Conservation (phyloP, 768 basidiomycete species). For the Lyophyllum semitale region DNA sequence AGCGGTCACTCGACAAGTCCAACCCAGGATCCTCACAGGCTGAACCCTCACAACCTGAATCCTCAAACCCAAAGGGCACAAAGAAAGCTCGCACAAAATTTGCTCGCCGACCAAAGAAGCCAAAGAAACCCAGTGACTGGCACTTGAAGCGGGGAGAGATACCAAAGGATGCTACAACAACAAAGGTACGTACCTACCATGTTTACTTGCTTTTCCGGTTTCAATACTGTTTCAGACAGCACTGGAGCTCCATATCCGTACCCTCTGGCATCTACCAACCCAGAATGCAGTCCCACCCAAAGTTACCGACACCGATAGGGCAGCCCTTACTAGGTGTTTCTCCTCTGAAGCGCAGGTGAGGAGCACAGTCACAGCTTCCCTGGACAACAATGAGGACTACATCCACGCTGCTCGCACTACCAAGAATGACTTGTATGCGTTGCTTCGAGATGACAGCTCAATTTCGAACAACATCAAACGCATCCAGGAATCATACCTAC, state of each 20-base stretch:
- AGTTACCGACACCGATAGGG: slow-evolving; percentile 6
- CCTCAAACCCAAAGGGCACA: no score
- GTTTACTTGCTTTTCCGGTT: not conserved
- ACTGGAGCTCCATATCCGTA: slow-evolving; percentile 9
- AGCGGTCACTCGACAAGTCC: not conserved
- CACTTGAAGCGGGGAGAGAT: slow-evolving; percentile 10
- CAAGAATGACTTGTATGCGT: not conserved
- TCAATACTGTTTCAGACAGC: slow-evolving; percentile 3
- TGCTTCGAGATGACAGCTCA: not conserved
- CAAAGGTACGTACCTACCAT: slow-evolving; percentile 9
- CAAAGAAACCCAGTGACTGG: slow-evolving; percentile 14
- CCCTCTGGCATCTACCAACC: slow-evolving; percentile 13
- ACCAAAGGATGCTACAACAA: slow-evolving; percentile 7
- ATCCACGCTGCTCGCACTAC: not conserved
- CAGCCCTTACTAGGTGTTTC: not conserved
- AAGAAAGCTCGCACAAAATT: slow-evolving; percentile 2
- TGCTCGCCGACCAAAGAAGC: slow-evolving; percentile 5
- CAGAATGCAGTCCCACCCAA: slow-evolving; percentile 12
- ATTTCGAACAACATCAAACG: slow-evolving; percentile 2
- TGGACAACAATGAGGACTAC: not conserved
- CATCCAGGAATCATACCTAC: slow-evolving; percentile 2
- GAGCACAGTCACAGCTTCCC: not conserved
- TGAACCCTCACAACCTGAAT: no score
- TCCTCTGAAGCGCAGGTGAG: slow-evolving; percentile 2
- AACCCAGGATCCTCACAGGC: not conserved